These are phyloP conservation scores for Chenopodium quinoa DNA, from an alignment of 148 eudicot species.

Conservation along the genomic window DNA sequence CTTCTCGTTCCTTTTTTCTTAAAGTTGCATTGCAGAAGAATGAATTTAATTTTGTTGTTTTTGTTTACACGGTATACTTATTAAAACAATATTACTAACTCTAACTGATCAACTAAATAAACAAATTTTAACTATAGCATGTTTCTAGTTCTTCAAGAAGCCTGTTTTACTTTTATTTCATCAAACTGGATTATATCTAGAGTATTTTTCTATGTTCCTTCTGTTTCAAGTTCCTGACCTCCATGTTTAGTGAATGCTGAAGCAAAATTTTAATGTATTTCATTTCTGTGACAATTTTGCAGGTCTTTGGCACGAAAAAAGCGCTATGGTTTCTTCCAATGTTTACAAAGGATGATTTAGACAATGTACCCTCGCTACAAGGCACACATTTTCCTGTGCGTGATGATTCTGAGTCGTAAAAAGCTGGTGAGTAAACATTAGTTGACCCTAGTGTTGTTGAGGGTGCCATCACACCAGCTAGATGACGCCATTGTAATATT, in stretches of 20 bases:
- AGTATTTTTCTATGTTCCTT: neutral
- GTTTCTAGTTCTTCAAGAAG: neutral
- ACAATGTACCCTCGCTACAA: constrained; percentile 60
- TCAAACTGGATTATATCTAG: neutral
- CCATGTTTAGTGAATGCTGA: neutral
- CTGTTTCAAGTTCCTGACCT: neutral
- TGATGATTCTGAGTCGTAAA: constrained; percentile 45
- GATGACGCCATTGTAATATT: constrained; percentile 18
- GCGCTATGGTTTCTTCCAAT: constrained; percentile 74
- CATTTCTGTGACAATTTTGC: constrained; percentile 3
- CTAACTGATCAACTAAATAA: neutral
- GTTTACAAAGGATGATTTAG: constrained; percentile 78
- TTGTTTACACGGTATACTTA: neutral
- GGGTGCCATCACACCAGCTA: constrained; percentile 9
- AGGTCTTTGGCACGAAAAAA: constrained; percentile 84
- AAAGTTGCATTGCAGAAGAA: too few species aligned
- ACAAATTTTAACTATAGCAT: too few species aligned
- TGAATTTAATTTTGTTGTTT: neutral
- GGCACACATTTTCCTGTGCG: constrained; percentile 71
- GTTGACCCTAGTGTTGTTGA: neutral
- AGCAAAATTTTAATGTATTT: neutral
- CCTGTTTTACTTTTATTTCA: neutral
- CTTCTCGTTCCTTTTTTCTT: neutral
- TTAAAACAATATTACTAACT: neutral
- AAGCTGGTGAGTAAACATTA: constrained; percentile 1